Percentiles rank a stretch among this genome's conserved stretches.
phyloP scores from a whole-genome alignment of 352 stramenopile genomes.

The Lagenidium giganteum region DNA sequence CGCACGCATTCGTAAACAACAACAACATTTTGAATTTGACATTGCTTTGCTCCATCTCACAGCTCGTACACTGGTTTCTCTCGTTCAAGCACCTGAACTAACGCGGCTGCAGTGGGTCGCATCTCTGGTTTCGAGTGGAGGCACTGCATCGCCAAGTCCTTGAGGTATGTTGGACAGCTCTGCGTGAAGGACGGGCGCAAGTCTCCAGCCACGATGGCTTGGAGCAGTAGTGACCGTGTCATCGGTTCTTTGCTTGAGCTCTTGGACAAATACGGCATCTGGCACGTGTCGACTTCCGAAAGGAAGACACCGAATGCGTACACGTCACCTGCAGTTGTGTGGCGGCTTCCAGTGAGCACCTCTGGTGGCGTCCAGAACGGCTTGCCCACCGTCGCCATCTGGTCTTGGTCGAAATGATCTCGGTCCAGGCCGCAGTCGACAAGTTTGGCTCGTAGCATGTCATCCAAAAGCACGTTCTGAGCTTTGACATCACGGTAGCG shows the following conservation, averaged over 20 bases:
- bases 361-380: conserved; percentile 57
- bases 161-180: conserved; percentile 8
- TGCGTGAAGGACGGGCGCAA: no score
- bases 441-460: conserved; percentile 41
- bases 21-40: no score
- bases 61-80: no score
- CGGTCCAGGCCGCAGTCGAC: conserved; percentile 54
- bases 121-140: no score
- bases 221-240: no score
- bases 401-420: conserved; percentile 46
- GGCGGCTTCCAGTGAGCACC: conserved; percentile 41
- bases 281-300: conserved; percentile 55
- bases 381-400: conserved; percentile 61
- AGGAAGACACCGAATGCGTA: conserved; percentile 63
- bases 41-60: no score
- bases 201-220: no score
- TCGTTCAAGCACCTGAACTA: no score
- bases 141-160: conserved; percentile 1
- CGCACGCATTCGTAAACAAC: no score
- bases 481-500: conserved; percentile 71
- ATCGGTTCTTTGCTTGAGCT: no score
- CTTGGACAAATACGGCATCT: conserved; percentile 47
- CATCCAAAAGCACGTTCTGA: conserved; percentile 51
- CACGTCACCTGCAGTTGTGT: conserved; percentile 52
- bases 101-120: no score